A percentile compares a stretch with the other conserved stretches of the same genome.
phyloP scores from a whole-genome alignment of 257 asterid species.

The Echium plantagineum region DNA sequence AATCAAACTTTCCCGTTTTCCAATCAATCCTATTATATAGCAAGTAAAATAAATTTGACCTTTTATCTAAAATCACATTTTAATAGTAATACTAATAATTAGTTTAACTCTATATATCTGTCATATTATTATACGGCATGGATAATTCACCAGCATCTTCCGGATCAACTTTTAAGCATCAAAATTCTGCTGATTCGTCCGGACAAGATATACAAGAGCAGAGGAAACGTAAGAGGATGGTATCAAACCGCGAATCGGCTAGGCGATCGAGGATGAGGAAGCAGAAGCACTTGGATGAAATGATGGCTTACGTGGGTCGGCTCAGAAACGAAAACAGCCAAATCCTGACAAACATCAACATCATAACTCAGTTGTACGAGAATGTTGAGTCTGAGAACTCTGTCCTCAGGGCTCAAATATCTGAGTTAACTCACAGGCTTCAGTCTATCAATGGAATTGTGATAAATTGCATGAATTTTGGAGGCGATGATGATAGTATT shows the following conservation, averaged over 20 bases:
- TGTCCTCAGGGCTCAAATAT: conserved; percentile 21
- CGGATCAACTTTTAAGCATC: conserved; percentile 12
- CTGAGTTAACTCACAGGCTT: conserved; percentile 34
- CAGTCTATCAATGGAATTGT: conserved; percentile 39
- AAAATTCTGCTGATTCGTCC: conserved; percentile 14
- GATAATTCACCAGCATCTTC: conserved; percentile 11
- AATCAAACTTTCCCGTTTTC: not conserved
- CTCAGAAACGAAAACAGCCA: conserved; percentile 19
- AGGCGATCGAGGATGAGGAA: conserved; percentile 29
- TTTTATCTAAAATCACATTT: not conserved
- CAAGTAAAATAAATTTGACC: not conserved
- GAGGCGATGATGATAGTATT: not conserved
- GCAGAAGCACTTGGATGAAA: conserved; percentile 21
- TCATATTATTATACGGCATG: not conserved
- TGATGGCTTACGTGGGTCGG: conserved; percentile 13
- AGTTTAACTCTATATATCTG: too few relatives aligned
- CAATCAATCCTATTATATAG: not conserved
- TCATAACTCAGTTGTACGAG: conserved; percentile 12
- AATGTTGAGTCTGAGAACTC: conserved; percentile 25
- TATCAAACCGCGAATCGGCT: conserved; percentile 31
- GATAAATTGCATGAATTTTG: conserved; percentile 10
- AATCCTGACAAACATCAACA: conserved; percentile 14
- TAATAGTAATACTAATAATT: not conserved
- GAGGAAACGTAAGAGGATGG: conserved; percentile 24
- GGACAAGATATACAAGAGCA: conserved; percentile 16